A percentile compares a stretch with the other conserved stretches of the same genome.
phyloP scores from a whole-genome alignment of 148 eudicot genomes.

The Drosera capensis region DNA sequence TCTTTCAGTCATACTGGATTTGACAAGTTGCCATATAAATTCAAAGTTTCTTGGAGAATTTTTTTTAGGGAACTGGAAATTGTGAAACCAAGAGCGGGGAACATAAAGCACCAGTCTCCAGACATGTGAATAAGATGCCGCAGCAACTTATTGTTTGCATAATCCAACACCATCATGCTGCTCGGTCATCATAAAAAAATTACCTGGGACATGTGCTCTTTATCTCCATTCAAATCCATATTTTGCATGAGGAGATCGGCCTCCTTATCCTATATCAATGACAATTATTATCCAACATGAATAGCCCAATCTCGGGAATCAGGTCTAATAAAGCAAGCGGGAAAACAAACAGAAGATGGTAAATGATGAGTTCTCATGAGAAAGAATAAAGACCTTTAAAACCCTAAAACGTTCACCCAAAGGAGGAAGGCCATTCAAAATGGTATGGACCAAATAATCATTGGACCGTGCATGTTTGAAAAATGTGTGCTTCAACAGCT shows the following conservation, averaged over 20 bases:
- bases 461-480: constrained; percentile 53
- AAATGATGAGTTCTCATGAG: constrained; percentile 5
- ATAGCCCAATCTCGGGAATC: neutral
- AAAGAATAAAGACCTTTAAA: constrained; percentile 53
- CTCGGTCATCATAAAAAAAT: constrained; percentile 5
- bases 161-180: too few relatives aligned
- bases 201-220: constrained; percentile 91
- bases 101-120: too few relatives aligned
- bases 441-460: constrained; percentile 53
- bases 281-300: constrained; percentile 6
- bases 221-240: constrained; percentile 73
- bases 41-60: too few relatives aligned
- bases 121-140: too few relatives aligned
- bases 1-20: too few relatives aligned
- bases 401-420: constrained; percentile 66
- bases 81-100: too few relatives aligned
- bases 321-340: neutral
- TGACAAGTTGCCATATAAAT: too few relatives aligned
- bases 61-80: too few relatives aligned
- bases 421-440: constrained; percentile 63
- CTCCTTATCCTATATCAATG: constrained; percentile 62
- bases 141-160: too few relatives aligned
- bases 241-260: constrained; percentile 72
- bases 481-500: constrained; percentile 72
- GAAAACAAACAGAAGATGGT: too few relatives aligned